Evolutionary conservation across 2,329 filamentous ascomycete genomes (phyloP).

Genomic region (Fusarium sororula): DNA sequence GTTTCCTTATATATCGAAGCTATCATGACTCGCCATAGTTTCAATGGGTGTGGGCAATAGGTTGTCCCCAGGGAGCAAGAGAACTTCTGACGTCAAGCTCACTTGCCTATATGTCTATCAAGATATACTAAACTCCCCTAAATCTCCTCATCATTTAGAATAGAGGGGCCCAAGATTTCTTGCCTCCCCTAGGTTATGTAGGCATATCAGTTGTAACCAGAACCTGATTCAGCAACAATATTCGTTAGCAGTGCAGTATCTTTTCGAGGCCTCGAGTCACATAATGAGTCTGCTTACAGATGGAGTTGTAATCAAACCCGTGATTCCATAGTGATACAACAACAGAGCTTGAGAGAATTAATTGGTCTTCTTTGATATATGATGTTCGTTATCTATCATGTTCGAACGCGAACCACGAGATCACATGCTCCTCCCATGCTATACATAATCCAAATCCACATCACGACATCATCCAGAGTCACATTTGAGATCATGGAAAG

Average conservation of each 20-base stretch:
- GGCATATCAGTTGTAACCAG: not conserved
- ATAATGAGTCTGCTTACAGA: not conserved
- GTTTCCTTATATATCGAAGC: not conserved
- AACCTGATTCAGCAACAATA: not conserved
- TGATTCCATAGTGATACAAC: not conserved
- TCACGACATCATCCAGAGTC: not conserved
- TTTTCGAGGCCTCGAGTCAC: not conserved
- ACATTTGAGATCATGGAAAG: conserved; percentile 15
- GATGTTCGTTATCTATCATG: not conserved
- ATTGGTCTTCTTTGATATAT: not conserved
- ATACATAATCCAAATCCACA: not conserved
- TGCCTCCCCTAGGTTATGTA: not conserved
- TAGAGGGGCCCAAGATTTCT: not conserved
- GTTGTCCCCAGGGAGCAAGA: not conserved
- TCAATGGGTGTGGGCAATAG: not conserved
- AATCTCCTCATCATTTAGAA: not conserved
- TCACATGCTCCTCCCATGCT: not conserved
- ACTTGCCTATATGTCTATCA: not conserved
- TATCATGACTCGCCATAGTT: not conserved
- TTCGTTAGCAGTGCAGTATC: not conserved
- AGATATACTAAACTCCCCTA: not conserved
- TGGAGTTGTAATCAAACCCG: too few relatives aligned
- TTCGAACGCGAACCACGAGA: not conserved
- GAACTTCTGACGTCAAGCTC: not conserved
- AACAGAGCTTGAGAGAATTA: not conserved